These are phyloP conservation scores for Caryopteris hybrid DNA, from an alignment of 305 asterid species.

Conservation along the genomic window DNA sequence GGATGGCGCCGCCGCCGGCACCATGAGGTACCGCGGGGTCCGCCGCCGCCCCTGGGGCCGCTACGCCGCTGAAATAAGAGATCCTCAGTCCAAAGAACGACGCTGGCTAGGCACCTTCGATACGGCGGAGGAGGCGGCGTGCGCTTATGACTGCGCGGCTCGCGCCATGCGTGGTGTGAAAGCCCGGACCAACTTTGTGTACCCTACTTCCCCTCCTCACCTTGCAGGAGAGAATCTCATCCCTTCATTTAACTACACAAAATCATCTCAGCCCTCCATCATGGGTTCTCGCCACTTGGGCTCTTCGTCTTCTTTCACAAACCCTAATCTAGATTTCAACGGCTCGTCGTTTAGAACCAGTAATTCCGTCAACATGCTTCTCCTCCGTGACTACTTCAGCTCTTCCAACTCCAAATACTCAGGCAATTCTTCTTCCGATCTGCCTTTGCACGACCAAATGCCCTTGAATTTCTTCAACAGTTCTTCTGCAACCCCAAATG, in stretches of 20 bases:
- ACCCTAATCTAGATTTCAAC: slow-evolving; percentile 37
- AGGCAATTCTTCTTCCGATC: background rate
- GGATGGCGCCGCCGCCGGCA: slow-evolving; percentile 14
- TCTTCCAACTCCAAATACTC: slow-evolving; percentile 15
- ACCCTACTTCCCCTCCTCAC: slow-evolving; percentile 42
- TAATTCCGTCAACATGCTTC: slow-evolving; percentile 39
- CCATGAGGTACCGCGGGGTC: slow-evolving; percentile 77
- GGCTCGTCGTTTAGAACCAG: background rate
- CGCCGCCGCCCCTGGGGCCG: slow-evolving; percentile 99
- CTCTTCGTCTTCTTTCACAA: slow-evolving; percentile 11
- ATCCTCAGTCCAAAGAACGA: slow-evolving; percentile 79
- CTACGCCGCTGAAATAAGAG: slow-evolving; percentile 88
- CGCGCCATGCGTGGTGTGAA: slow-evolving; percentile 89
- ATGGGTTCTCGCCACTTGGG: slow-evolving; percentile 13
- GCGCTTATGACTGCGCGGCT: slow-evolving; percentile 92
- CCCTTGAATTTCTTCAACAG: slow-evolving; percentile 15
- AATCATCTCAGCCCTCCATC: slow-evolving; percentile 36
- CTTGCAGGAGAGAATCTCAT: slow-evolving; percentile 24
- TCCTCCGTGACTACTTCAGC: slow-evolving; percentile 34
- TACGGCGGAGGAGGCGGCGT: slow-evolving; percentile 97
- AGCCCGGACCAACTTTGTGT: slow-evolving; percentile 74
- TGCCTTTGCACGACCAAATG: slow-evolving; percentile 22
- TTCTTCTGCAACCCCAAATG: slow-evolving; percentile 4
- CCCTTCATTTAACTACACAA: slow-evolving; percentile 32
- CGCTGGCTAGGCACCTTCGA: slow-evolving; percentile 95